phyloP scores from a whole-genome alignment of 139 green algal species.

The Astrephomene gubernaculifera region DNA sequence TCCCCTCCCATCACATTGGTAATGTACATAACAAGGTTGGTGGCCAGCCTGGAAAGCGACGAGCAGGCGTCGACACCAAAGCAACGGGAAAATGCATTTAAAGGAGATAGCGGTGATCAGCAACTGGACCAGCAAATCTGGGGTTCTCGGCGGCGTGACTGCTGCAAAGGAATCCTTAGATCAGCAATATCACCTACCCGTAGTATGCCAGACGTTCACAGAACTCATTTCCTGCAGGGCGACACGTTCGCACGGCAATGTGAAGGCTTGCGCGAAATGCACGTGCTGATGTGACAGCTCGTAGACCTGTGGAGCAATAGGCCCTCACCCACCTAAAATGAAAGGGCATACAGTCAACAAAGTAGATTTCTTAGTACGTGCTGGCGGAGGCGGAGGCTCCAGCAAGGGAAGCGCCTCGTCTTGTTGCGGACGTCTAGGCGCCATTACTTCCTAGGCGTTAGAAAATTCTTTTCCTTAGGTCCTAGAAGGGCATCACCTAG shows the following conservation, averaged over 20 bases:
- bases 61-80: too few relatives aligned
- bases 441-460: too few relatives aligned
- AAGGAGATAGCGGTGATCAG: too few relatives aligned
- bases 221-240: conserved; percentile 88
- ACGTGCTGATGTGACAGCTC: too few relatives aligned
- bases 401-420: conserved; percentile 27
- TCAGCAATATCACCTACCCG: conserved; percentile 65
- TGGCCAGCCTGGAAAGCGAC: conserved; percentile 81
- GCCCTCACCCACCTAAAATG: conserved; percentile 78
- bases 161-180: too few relatives aligned
- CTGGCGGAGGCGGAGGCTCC: neutral
- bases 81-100: too few relatives aligned
- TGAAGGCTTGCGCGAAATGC: neutral
- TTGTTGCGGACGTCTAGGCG: neutral
- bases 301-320: too few relatives aligned
- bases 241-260: neutral
- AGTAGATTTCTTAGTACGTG: conserved; percentile 62
- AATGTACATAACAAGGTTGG: conserved; percentile 95
- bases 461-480: too few relatives aligned
- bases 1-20: conserved; percentile 82
- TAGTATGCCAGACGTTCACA: conserved; percentile 94
- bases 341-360: conserved; percentile 90
- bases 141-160: too few relatives aligned
- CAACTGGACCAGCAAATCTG: too few relatives aligned
- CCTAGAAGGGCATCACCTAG: too few relatives aligned